Percentiles rank a stretch among this genome's conserved stretches.
phyloP scores from a whole-genome alignment of 345 rosid genomes.

The Acer negundo region DNA sequence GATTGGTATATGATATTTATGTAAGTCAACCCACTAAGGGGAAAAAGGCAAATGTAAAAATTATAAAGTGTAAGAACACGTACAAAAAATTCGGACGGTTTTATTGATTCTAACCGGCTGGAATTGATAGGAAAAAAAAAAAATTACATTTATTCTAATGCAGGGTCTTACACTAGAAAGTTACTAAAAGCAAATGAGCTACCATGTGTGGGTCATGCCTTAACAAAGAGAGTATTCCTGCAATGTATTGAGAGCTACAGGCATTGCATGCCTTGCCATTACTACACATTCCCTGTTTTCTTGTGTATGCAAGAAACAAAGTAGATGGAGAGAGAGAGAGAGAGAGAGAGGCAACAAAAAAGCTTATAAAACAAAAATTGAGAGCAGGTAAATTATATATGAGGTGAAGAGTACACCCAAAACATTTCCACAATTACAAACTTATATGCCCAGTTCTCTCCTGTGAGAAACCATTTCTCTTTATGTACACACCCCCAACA shows the following conservation, averaged over 20 bases:
- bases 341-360: neutral
- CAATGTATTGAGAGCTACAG: neutral
- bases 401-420: slow-evolving; percentile 32
- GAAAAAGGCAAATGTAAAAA: no score
- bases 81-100: no score
- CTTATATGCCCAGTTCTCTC: slow-evolving; percentile 37
- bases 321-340: neutral
- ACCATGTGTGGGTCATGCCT: no score
- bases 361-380: slow-evolving; percentile 29
- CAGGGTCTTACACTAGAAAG: no score
- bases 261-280: neutral
- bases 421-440: slow-evolving; percentile 46
- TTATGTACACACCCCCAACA: slow-evolving; percentile 54
- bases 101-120: no score
- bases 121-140: no score
- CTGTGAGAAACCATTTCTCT: slow-evolving; percentile 32
- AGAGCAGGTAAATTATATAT: slow-evolving; percentile 34
- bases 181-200: no score
- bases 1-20: no score
- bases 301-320: no score
- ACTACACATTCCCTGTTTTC: neutral
- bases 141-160: no score
- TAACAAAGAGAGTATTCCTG: neutral
- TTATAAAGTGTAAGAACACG: no score
- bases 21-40: no score